Percentiles rank a stretch among this genome's conserved stretches.
Evolutionary conservation across 345 rosid species (phyloP).

Genomic region (Citrus inodora): DNA sequence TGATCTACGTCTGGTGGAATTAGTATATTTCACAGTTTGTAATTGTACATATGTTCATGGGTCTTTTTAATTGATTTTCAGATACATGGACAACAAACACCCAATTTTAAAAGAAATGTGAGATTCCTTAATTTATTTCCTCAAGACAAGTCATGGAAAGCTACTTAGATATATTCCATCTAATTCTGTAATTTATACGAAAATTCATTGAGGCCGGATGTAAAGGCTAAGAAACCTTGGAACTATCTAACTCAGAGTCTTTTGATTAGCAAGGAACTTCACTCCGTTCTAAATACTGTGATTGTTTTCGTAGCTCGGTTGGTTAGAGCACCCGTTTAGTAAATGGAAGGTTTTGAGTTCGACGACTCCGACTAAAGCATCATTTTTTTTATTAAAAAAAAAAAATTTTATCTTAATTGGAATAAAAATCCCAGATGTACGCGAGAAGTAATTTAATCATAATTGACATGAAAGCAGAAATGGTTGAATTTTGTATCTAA

Average conservation of each 20-base stretch:
- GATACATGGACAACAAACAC: constrained; percentile 80
- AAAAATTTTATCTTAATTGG: no score
- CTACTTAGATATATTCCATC: no score
- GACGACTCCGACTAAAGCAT: no score
- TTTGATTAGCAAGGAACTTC: neutral
- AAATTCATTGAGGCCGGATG: constrained; percentile 29
- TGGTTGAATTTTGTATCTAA: no score
- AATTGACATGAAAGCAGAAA: no score
- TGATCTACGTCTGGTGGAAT: neutral
- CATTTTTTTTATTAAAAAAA: no score
- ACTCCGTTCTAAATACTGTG: no score
- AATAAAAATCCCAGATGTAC: no score
- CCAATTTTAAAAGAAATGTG: constrained; percentile 72
- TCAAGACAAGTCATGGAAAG: neutral
- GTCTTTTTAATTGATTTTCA: constrained; percentile 18
- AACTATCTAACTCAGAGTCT: constrained; percentile 63
- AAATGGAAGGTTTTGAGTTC: constrained; percentile 7
- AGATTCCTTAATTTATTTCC: constrained; percentile 20
- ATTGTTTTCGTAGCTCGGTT: constrained; percentile 71
- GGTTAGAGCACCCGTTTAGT: constrained; percentile 97
- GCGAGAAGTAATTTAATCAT: no score
- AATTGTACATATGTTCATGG: neutral
- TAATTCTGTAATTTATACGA: no score
- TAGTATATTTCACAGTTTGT: neutral
- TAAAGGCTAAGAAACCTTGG: constrained; percentile 39